phyloP scores from a whole-genome alignment of 192 early-diverging fungal species.

The Geosiphon pyriformis region DNA sequence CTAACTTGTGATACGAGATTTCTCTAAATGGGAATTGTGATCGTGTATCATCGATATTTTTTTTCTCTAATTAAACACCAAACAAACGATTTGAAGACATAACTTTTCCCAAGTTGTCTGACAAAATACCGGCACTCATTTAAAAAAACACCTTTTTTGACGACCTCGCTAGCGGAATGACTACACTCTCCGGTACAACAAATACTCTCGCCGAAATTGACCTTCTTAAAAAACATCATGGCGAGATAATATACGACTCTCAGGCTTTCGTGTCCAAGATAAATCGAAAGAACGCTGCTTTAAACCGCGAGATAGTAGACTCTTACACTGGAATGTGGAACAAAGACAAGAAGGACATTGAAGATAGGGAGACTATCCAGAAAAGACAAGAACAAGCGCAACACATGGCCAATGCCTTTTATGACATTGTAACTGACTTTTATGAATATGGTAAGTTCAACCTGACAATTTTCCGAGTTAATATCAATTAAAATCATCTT shows the following conservation, averaged over 20 bases:
- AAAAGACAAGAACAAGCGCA: conserved; percentile 36
- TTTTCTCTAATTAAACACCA: too few relatives aligned
- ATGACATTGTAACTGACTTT: conserved; percentile 42
- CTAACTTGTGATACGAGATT: too few relatives aligned
- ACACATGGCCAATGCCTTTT: conserved; percentile 40
- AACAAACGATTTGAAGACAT: too few relatives aligned
- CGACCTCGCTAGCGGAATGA: too few relatives aligned
- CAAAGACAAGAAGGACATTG: conserved; percentile 31
- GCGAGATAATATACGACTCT: conserved; percentile 32
- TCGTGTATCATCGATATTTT: too few relatives aligned
- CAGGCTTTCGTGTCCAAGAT: conserved; percentile 34
- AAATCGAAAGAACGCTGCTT: conserved; percentile 28
- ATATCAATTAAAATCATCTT: too few relatives aligned
- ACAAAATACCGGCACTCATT: too few relatives aligned
- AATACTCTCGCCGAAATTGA: conserved; percentile 15
- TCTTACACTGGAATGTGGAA: conserved; percentile 36
- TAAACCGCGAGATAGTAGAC: conserved; percentile 28
- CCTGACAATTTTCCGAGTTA: background rate
- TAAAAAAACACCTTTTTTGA: too few relatives aligned
- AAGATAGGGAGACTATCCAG: conserved; percentile 29
- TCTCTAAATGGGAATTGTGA: too few relatives aligned
- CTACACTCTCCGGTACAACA: too few relatives aligned
- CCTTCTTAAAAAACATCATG: conserved; percentile 32
- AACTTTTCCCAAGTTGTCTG: too few relatives aligned
- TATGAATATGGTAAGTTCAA: conserved; percentile 40